Evolutionary conservation across 2,329 filamentous ascomycete species (phyloP), one percentile per base, ranked within the genome.

Genomic region (Zymoseptoria tritici): DNA sequence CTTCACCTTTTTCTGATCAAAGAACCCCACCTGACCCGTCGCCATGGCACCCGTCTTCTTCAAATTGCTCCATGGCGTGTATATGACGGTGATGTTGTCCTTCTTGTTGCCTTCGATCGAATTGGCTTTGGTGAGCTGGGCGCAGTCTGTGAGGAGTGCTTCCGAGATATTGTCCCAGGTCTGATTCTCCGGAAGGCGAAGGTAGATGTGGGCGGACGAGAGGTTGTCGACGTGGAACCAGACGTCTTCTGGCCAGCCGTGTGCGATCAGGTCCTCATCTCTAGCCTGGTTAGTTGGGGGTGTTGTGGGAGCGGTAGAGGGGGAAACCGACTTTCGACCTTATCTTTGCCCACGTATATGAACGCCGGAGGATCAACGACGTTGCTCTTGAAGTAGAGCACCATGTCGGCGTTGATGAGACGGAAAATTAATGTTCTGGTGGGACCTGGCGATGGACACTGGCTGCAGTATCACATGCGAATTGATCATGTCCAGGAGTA

Each of bases 41-140:
- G 90, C 92, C 94, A 99, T 99, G 74, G 88, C 90, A 29, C 92
- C 93, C 71, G 95, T 91, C 73, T 99, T 99, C 73, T 90, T 89
- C 36, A 99, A 83, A 74, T 99, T 99, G 52, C 90, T 89, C 91
- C 94, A 97, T 6, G 94, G 94, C 4, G 94, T 99, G 78, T 99
- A 99, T 71, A 99, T 95, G 71, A 99, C 76, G 16, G 91, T 96
- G 70, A 99, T 81, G 76, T 97, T 97, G 75, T 97, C 93, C 76
- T 97, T 97, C 77, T 99, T 99, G 80, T 99, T 99, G 64, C 94
- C 94, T 80, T 99, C 94, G 69, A 99, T 99, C 60, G 91, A 97
- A 78, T 99, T 99, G 63, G 94, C 94, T 78, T 99, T 99, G 59
- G 94, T 99, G 69, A 99, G 81, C 76, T 99, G 94, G n/a, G 90